Evolutionary conservation across 768 basidiomycete genomes (phyloP), one percentile per base, ranked within the genome.

Genomic region (Chalciporus chontae): DNA sequence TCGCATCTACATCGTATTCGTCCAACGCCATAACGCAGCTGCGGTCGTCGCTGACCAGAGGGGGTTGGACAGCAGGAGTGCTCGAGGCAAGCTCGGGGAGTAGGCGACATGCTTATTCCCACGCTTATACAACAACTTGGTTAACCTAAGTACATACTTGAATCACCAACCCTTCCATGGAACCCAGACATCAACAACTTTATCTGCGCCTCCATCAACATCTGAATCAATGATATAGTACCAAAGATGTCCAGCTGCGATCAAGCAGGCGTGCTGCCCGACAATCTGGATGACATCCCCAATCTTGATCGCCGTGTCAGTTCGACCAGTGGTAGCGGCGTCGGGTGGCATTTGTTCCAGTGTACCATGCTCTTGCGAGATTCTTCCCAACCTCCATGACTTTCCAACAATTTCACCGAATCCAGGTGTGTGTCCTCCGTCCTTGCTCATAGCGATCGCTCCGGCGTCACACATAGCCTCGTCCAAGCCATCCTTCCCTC

Each of bases 101-200:
- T 19, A 32, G 21, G 18, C 15, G 32, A 31, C 31, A 15, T 19
- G 15, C 44, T 2, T 45, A 54, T 67, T 65, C 63, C 53, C 63
- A 65, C 64, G 62, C 21, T 21, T 21, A 21, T n/a, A n/a, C n/a
- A n/a, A n/a, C n/a, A n/a, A n/a, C n/a, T n/a, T n/a, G n/a, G n/a
- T n/a, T 34, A 15, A n/a, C 32, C 11, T 24, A 21, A 5, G n/a
- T n/a, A n/a, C n/a, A n/a, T n/a, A n/a, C n/a, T 4, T 5, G 10
- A 6, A 26, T 47, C 39, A 94, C 91, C 91, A 93, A 0, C 90
- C 90, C 67, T 92, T 94, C 87, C 90, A 91, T 7, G 90, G 81
- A 39, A 91, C 83, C 91, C 91, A 93, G 24, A 93, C 71, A 66
- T 93, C 90, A 17, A 84, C 80, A 8, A 91, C 82, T 24, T 54